These are phyloP conservation scores for Apiospora kogelbergensis DNA, from an alignment of 2,329 filamentous ascomycete species.

Conservation along the genomic window DNA sequence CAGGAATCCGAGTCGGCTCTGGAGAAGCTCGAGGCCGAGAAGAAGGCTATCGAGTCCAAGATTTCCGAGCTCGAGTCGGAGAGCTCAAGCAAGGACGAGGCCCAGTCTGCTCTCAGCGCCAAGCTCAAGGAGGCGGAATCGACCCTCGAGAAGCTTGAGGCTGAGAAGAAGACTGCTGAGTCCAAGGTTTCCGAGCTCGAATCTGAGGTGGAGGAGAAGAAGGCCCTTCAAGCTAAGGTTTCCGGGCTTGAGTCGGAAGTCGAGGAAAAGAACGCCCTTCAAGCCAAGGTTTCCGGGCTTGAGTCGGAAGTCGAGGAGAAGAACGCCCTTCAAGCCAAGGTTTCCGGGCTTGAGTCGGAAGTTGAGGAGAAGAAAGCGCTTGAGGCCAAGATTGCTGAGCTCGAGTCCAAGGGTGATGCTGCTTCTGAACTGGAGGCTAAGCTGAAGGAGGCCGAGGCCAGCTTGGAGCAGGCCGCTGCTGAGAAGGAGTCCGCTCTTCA, in stretches of 20 bases:
- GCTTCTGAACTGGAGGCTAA: conserved; percentile 22
- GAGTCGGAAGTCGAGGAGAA: conserved; percentile 16
- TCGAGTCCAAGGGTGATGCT: conserved; percentile 22
- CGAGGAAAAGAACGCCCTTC: no score
- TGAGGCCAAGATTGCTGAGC: conserved; percentile 24
- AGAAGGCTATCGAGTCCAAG: conserved; percentile 26
- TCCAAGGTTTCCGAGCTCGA: conserved; percentile 26
- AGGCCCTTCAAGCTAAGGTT: conserved; percentile 24
- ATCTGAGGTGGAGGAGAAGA: conserved; percentile 8
- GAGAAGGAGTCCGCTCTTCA: conserved; percentile 14
- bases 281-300: conserved; percentile 24
- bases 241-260: conserved; percentile 26
- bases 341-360: conserved; percentile 22
- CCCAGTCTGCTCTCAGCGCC: conserved; percentile 21
- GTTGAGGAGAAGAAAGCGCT: conserved; percentile 17
- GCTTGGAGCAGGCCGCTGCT: neutral
- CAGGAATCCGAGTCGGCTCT: conserved; percentile 19
- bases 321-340: conserved; percentile 22
- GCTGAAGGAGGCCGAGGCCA: conserved; percentile 15
- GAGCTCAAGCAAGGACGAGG: conserved; percentile 20
- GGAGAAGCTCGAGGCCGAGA: conserved; percentile 25
- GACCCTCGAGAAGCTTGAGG: conserved; percentile 26
- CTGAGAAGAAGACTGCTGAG: no score
- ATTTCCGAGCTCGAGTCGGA: conserved; percentile 24
- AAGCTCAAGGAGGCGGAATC: conserved; percentile 17